Percentiles rank a stretch among this genome's conserved stretches.
Evolutionary conservation across 1,284 basidiomycete genomes (phyloP).

Genomic region (Rhodotorula sp.): DNA sequence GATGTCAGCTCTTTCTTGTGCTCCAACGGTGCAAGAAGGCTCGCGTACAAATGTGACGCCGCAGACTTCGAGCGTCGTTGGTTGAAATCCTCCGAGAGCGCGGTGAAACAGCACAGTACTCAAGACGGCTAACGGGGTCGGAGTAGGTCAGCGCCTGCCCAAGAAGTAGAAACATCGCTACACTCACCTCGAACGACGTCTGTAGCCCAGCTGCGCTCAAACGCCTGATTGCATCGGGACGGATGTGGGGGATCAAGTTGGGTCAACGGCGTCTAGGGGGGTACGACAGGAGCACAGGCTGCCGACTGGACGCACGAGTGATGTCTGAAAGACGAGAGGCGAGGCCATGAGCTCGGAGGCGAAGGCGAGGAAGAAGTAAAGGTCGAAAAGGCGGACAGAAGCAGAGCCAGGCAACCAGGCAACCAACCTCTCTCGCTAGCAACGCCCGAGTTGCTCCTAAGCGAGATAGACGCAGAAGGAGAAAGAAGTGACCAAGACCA

Average conservation of each 20-base stretch:
- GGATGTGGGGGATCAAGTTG: neutral
- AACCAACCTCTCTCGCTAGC: too few species aligned
- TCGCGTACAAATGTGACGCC: slow-evolving; percentile 25
- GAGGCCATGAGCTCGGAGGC: too few species aligned
- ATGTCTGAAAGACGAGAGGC: slow-evolving; percentile 7
- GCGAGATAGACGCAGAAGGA: too few species aligned
- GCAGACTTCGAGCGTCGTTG: slow-evolving; percentile 11
- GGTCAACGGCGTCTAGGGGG: too few species aligned
- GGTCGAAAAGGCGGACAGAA: too few species aligned
- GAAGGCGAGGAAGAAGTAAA: too few species aligned
- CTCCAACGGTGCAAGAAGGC: fast-evolving
- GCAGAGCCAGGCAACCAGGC: too few species aligned
- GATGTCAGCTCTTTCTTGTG: too few species aligned
- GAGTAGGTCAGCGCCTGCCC: fast-evolving
- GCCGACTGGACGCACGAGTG: neutral
- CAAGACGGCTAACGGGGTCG: slow-evolving; percentile 16
- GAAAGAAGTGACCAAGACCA: too few species aligned
- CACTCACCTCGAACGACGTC: slow-evolving; percentile 19
- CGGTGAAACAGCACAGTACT: slow-evolving; percentile 30
- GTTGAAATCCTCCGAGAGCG: slow-evolving; percentile 12
- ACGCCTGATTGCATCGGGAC: slow-evolving; percentile 5
- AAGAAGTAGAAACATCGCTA: fast-evolving
- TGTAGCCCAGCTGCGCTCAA: slow-evolving; percentile 12
- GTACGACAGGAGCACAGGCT: too few species aligned
- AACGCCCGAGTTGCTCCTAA: too few species aligned